Percentiles rank a stretch among this genome's conserved stretches.
These are phyloP conservation scores for Neckera pumila DNA, from an alignment of 225 moss, liverwort and hornwort genomes.

Conservation along the genomic window DNA sequence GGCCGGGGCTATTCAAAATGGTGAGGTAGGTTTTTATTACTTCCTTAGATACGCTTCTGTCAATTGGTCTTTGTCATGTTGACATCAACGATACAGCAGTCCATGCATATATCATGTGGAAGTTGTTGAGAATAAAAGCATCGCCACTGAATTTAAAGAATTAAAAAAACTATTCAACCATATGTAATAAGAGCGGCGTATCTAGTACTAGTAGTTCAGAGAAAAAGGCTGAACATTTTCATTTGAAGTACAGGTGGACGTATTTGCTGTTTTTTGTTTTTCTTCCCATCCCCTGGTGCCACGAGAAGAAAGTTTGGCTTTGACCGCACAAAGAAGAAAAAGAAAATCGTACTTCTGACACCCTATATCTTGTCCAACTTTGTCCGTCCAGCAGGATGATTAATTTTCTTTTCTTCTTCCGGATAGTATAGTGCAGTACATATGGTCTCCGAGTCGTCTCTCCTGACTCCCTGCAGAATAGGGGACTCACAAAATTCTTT, in stretches of 20 bases:
- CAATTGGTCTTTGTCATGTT: neutral
- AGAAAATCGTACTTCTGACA: constrained; percentile 6
- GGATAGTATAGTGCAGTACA: neutral
- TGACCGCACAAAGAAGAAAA: neutral
- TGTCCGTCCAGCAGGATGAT: neutral
- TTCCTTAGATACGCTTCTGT: neutral
- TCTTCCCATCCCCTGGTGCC: neutral
- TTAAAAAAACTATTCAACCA: neutral
- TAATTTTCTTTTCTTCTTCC: neutral
- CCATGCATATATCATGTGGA: neutral
- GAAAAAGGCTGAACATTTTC: neutral
- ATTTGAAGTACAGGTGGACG: neutral
- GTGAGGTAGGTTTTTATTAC: neutral
- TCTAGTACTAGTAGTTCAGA: neutral
- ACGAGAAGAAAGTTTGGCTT: neutral
- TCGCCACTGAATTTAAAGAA: neutral
- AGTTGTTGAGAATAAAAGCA: neutral
- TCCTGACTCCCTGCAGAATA: neutral
- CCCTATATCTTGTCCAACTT: neutral
- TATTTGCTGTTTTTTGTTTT: neutral
- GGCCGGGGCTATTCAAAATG: too few species aligned
- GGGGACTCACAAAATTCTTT: too few species aligned
- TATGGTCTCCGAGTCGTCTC: neutral
- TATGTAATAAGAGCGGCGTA: neutral
- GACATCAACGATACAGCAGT: neutral